phyloP scores from a whole-genome alignment of 129 eudicot species.

The Heracleum sosnowskyi region DNA sequence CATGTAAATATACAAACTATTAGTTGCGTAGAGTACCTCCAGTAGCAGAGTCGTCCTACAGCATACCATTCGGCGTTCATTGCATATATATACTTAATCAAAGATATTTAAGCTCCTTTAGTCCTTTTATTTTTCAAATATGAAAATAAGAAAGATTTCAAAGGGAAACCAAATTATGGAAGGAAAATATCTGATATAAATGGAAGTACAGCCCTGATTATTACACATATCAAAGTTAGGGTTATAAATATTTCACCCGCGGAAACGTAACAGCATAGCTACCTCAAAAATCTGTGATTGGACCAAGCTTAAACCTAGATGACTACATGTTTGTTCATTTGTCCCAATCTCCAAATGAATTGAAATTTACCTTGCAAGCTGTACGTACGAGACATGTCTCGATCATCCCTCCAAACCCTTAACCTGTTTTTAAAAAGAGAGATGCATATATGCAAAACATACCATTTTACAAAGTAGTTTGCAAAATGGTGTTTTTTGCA shows the following conservation, averaged over 20 bases:
- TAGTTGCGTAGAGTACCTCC: neutral
- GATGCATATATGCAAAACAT: slow-evolving; percentile 16
- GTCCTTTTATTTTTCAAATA: no score
- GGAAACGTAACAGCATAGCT: neutral
- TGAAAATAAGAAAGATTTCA: no score
- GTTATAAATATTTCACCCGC: neutral
- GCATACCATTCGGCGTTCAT: no score
- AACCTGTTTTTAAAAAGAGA: neutral
- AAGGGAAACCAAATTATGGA: neutral
- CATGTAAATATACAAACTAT: neutral
- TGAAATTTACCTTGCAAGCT: neutral
- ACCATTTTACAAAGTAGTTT: slow-evolving; percentile 4
- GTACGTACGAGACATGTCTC: neutral
- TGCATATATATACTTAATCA: no score
- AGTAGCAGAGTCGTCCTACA: neutral
- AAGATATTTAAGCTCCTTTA: no score
- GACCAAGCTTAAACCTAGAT: neutral
- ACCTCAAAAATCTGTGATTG: neutral
- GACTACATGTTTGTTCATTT: neutral
- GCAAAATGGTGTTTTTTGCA: slow-evolving; percentile 18
- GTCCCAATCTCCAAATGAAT: neutral
- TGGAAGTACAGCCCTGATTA: slow-evolving; percentile 6
- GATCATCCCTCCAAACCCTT: slow-evolving; percentile 4
- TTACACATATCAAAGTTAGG: slow-evolving; percentile 6
- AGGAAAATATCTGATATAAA: neutral